Evolutionary conservation across 441 rosid species (phyloP).

Genomic region (Adansonia gregorii): DNA sequence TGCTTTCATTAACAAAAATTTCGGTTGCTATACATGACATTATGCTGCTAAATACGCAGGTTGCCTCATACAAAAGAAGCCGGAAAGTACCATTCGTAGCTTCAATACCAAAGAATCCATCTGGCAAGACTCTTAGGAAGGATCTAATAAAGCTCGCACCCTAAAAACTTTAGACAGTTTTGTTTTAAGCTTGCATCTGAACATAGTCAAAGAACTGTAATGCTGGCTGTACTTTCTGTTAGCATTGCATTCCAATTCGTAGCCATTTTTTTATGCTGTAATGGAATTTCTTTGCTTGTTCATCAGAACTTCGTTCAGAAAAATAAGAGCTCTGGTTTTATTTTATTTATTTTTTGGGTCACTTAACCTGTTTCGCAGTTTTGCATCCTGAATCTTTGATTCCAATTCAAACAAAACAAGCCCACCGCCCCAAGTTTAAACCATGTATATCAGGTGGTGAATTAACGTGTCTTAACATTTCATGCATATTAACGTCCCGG

Average conservation of each 20-base stretch:
- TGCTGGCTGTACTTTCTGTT: not conserved
- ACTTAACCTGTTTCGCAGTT: too few relatives aligned
- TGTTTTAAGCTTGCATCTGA: not conserved
- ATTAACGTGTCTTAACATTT: too few relatives aligned
- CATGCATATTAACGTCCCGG: too few relatives aligned
- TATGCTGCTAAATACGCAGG: constrained; percentile 43
- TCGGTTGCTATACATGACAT: not conserved
- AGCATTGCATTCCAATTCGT: not conserved
- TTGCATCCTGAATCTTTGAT: too few relatives aligned
- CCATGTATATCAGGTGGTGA: too few relatives aligned
- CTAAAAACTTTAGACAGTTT: constrained; percentile 64
- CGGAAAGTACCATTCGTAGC: constrained; percentile 67
- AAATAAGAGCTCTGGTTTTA: not conserved
- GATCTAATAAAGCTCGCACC: constrained; percentile 24
- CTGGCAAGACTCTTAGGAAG: constrained; percentile 66
- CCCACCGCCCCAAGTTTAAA: too few relatives aligned
- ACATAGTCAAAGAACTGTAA: not conserved
- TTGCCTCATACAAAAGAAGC: constrained; percentile 75
- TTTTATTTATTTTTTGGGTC: not conserved
- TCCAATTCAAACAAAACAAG: too few relatives aligned
- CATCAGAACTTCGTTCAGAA: not conserved
- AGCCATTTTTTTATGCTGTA: not conserved
- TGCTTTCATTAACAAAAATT: not conserved
- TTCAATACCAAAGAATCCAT: constrained; percentile 82
- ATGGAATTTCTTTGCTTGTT: not conserved